These are phyloP conservation scores for Terana coerulea DNA, from an alignment of 768 basidiomycete genomes.

Conservation along the genomic window DNA sequence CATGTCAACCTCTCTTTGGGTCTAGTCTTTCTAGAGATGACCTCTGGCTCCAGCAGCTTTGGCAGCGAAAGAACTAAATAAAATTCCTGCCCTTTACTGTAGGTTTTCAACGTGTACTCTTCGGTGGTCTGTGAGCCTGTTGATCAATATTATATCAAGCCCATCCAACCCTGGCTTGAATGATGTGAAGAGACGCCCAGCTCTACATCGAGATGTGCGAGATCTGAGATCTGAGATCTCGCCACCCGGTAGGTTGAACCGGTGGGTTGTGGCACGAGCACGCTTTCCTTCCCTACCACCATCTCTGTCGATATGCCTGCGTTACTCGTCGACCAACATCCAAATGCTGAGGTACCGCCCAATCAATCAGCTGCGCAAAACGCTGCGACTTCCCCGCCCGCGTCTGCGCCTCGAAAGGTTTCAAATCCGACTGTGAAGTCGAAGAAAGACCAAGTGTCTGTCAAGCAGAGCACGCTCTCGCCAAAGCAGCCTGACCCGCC, in stretches of 20 bases:
- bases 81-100: too few relatives aligned
- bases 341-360: conserved; percentile 8
- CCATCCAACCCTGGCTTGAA: too few relatives aligned
- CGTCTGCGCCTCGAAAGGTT: conserved; percentile 2
- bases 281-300: conserved; percentile 6
- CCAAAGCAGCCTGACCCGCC: neutral
- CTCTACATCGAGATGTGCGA: too few relatives aligned
- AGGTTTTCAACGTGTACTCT: too few relatives aligned
- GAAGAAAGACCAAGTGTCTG: conserved; percentile 18
- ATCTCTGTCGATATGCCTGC: conserved; percentile 10
- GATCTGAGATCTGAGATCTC: conserved; percentile 5
- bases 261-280: neutral
- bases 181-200: too few relatives aligned
- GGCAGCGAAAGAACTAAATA: too few relatives aligned
- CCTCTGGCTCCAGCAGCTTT: too few relatives aligned
- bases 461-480: conserved; percentile 5
- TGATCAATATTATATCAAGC: too few relatives aligned
- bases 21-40: too few relatives aligned
- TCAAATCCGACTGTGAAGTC: conserved; percentile 19
- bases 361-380: neutral
- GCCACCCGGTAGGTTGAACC: conserved; percentile 3
- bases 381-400: neutral
- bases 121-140: too few relatives aligned
- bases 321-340: conserved; percentile 5
- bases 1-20: too few relatives aligned